Percentiles rank a stretch among this genome's conserved stretches.
phyloP scores from a whole-genome alignment of 1,284 basidiomycete species.

The Microbotryomycetes sp. region DNA sequence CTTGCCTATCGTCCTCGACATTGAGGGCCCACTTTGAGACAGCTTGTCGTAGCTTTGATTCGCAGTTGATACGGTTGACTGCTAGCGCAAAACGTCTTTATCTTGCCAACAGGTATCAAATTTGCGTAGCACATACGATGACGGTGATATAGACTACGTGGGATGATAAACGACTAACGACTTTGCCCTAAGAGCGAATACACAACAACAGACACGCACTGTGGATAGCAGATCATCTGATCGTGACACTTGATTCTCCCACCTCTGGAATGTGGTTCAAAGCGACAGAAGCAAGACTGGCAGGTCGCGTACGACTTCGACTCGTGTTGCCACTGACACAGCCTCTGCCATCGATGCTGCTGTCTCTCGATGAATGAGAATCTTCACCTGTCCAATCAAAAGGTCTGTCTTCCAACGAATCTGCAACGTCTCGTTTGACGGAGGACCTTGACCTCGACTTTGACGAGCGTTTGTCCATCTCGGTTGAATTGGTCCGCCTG shows the following conservation, averaged over 20 bases:
- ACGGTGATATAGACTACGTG: too few relatives aligned
- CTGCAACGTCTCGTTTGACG: background rate
- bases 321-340: background rate
- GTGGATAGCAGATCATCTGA: too few relatives aligned
- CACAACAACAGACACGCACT: too few relatives aligned
- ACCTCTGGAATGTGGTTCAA: conserved; percentile 11
- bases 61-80: too few relatives aligned
- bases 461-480: background rate
- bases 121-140: too few relatives aligned
- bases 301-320: background rate
- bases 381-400: conserved; percentile 4
- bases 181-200: too few relatives aligned
- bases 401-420: background rate
- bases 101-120: too few relatives aligned
- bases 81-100: too few relatives aligned
- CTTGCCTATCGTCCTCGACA: conserved; percentile 34
- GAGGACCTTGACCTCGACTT: background rate
- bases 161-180: too few relatives aligned
- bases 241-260: conserved; percentile 12
- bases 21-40: conserved; percentile 34
- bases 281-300: background rate
- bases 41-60: too few relatives aligned
- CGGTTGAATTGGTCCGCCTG: conserved; percentile 1
- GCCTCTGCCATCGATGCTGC: background rate
- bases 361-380: background rate